Evolutionary conservation across 352 stramenopile genomes (phyloP), one percentile per base, ranked within the genome.

Genomic region (Phytophthora aleatoria): DNA sequence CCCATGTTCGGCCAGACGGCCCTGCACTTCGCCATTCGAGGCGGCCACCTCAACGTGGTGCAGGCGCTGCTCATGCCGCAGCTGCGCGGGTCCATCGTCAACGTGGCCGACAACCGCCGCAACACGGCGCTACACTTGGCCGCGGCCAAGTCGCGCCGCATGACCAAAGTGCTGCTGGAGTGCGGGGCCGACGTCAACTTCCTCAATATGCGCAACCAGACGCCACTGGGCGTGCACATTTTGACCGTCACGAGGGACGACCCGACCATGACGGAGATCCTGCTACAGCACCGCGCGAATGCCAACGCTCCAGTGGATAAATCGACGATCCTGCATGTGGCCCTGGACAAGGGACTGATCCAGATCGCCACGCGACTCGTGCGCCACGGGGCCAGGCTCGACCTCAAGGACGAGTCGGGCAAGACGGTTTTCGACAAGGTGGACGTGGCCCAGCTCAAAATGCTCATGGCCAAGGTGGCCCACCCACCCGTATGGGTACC

Each of bases 341-440:
- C 81, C 7, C 57, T 90, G 47, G 81, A 90, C 50, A 87, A 86
- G 54, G 64, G 67, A 0, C 57, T 90, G 16, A 48, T 79, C 35
- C 73, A 88, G 57, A 74, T 90, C 30, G 81, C 81, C 3, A 69
- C 58, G 24, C 73, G 77, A 0, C 74, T 90, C 2, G 79, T 90
- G 50, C 79, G 79, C 39, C 68, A 86, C 31, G 79, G 79, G 20
- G 81, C 79, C 15, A 68, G 79, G 4, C 57, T 90, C 1, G 79
- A 90, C 49, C 47, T 79, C 7, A 88, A 87, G 51, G 81, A 90
- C 54, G 79, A 87, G 39, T 62, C 69, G 1, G 79, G 76, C 31
- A 81, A 82, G 59, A 88, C 72, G 27, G 81, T 90, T 4, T 90
- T 90, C 51, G 81, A 90, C 58, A 90, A 90, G 55, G 77, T 88